These are phyloP conservation scores for Penicillium angulare DNA, from an alignment of 495 filamentous ascomycete species.

Conservation along the genomic window DNA sequence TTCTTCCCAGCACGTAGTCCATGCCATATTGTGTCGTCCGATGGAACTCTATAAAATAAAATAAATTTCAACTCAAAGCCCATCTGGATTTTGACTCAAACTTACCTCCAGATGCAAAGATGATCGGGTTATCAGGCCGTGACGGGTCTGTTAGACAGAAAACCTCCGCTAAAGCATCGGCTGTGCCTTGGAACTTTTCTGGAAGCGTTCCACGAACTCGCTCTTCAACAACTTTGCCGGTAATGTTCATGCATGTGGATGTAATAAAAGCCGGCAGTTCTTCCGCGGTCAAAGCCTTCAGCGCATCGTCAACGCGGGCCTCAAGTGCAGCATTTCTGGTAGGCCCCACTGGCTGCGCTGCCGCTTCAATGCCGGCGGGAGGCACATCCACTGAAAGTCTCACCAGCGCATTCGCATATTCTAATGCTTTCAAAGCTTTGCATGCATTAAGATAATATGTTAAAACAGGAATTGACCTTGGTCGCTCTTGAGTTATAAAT, in stretches of 20 bases:
- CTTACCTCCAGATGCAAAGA: conserved; percentile 73
- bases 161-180: conserved; percentile 70
- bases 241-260: conserved; percentile 31
- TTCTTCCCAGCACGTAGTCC: conserved; percentile 56
- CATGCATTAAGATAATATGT: conserved; percentile 62
- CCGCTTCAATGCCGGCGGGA: conserved; percentile 44
- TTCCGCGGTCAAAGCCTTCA: conserved; percentile 58
- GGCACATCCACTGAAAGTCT: conserved; percentile 31
- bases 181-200: conserved; percentile 48
- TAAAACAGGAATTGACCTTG: conserved; percentile 64
- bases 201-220: conserved; percentile 33
- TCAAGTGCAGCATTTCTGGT: conserved; percentile 55
- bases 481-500: conserved; percentile 68
- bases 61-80: neutral
- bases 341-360: conserved; percentile 37
- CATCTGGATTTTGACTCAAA: neutral
- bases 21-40: conserved; percentile 62
- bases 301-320: conserved; percentile 55
- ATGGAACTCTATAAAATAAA: conserved; percentile 50
- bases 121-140: conserved; percentile 69
- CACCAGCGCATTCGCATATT: conserved; percentile 65
- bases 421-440: conserved; percentile 65
- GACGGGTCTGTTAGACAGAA: conserved; percentile 78
- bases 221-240: conserved; percentile 33
- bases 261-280: conserved; percentile 72